Evolutionary conservation across 1,284 basidiomycete species (phyloP).

Genomic region (Gymnopus androsaceus): DNA sequence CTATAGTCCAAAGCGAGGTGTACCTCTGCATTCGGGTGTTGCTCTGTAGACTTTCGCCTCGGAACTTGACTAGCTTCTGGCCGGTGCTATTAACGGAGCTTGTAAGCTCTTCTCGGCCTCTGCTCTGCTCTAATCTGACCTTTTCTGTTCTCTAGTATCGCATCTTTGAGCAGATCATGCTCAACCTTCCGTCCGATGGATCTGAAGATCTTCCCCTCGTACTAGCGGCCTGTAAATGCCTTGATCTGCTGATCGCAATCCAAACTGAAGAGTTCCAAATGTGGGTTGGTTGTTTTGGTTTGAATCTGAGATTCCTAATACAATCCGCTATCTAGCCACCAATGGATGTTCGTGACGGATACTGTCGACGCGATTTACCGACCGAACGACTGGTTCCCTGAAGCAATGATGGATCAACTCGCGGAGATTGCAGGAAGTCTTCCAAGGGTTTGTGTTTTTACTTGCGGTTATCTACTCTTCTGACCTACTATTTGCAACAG

Average conservation of each 20-base stretch:
- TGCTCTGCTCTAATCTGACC: not conserved
- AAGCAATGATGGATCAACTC: constrained; percentile 89
- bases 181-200: constrained; percentile 68
- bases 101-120: constrained; percentile 43
- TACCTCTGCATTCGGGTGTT: constrained; percentile 93
- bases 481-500: not conserved
- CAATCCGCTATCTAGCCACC: constrained; percentile 63
- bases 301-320: constrained; percentile 3
- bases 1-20: constrained; percentile 90
- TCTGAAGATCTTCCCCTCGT: constrained; percentile 84
- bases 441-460: constrained; percentile 42
- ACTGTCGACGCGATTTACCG: constrained; percentile 94
- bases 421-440: constrained; percentile 78
- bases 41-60: constrained; percentile 87
- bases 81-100: constrained; percentile 93
- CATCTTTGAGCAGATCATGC: constrained; percentile 69
- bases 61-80: constrained; percentile 96
- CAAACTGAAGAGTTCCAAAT: constrained; percentile 99
- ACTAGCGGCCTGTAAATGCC: constrained; percentile 89
- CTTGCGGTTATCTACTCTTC: not conserved
- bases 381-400: constrained; percentile 80
- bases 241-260: constrained; percentile 88
- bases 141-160: constrained; percentile 57
- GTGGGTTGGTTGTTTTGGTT: constrained; percentile 45
- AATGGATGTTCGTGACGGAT: constrained; percentile 99